Evolutionary conservation across 2,329 filamentous ascomycete genomes (phyloP).

Genomic region (Colletotrichum plurivorum): DNA sequence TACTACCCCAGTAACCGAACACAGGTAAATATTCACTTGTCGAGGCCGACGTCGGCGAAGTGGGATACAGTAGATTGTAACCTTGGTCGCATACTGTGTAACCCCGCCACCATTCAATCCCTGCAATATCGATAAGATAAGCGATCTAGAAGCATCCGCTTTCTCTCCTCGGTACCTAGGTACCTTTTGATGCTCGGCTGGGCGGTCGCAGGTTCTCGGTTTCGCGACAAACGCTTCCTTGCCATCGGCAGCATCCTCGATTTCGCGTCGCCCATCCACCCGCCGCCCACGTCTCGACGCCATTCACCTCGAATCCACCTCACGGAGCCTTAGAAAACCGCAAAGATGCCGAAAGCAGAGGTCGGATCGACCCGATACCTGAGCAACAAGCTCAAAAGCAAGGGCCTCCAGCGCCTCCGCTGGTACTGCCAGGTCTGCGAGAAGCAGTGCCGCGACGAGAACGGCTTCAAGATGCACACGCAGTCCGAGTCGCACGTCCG

Average conservation of each 20-base stretch:
- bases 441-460: constrained; percentile 78
- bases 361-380: constrained; percentile 92
- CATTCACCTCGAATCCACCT: too few relatives aligned
- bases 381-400: constrained; percentile 90
- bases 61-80: constrained; percentile 24
- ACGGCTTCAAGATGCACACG: constrained; percentile 92
- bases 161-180: too few relatives aligned
- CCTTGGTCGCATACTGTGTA: constrained; percentile 14
- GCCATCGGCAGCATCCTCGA: background rate
- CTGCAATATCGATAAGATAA: constrained; percentile 34
- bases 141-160: background rate
- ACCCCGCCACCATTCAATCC: constrained; percentile 18
- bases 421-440: constrained; percentile 94
- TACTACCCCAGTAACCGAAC: constrained; percentile 18
- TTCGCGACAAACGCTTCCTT: background rate
- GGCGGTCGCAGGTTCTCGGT: background rate
- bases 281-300: too few relatives aligned
- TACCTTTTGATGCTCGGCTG: background rate
- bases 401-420: constrained; percentile 82
- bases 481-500: constrained; percentile 89
- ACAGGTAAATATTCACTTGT: constrained; percentile 29
- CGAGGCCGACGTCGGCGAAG: constrained; percentile 34
- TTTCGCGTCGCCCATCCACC: background rate
- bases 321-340: constrained; percentile 24
- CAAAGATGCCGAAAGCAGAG: constrained; percentile 91